These are phyloP conservation scores for Chlorella sp. DNA, from an alignment of 139 green algal species.

Conservation along the genomic window DNA sequence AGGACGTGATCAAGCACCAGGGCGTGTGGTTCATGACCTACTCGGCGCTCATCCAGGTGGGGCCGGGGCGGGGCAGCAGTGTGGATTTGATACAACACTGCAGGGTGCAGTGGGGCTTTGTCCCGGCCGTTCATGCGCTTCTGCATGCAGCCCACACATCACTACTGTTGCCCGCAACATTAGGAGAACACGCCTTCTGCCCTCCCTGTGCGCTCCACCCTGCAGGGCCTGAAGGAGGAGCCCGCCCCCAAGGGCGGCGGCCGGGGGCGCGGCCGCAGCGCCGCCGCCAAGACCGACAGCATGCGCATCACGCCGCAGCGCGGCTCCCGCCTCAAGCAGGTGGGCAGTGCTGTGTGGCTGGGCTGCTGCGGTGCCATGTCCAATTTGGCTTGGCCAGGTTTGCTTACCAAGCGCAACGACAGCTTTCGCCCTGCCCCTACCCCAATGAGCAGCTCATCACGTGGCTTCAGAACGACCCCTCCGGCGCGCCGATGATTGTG, in stretches of 20 bases:
- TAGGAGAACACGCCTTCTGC: neutral
- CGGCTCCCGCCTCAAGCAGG: neutral
- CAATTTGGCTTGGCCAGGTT: no score
- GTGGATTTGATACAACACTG: no score
- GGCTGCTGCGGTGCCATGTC: no score
- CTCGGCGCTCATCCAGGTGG: neutral
- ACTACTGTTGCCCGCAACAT: no score
- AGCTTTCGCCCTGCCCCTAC: no score
- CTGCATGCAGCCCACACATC: no score
- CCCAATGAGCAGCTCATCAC: conserved; percentile 73
- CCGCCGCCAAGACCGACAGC: neutral
- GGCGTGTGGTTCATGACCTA: conserved; percentile 5
- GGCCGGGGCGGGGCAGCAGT: no score
- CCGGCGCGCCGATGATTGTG: conserved; percentile 52
- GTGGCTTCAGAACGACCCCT: conserved; percentile 55
- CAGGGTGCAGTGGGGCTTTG: no score
- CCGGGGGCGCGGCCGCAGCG: neutral
- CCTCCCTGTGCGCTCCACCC: neutral
- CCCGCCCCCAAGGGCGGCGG: neutral
- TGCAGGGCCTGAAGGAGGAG: neutral
- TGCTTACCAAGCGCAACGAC: no score
- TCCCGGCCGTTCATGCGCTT: no score
- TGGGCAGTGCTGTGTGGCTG: neutral
- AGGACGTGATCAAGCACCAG: no score
- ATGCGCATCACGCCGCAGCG: neutral